Base-by-base conservation (phyloP, 805 yeast species). In the Saturnispora dispora region DNA sequence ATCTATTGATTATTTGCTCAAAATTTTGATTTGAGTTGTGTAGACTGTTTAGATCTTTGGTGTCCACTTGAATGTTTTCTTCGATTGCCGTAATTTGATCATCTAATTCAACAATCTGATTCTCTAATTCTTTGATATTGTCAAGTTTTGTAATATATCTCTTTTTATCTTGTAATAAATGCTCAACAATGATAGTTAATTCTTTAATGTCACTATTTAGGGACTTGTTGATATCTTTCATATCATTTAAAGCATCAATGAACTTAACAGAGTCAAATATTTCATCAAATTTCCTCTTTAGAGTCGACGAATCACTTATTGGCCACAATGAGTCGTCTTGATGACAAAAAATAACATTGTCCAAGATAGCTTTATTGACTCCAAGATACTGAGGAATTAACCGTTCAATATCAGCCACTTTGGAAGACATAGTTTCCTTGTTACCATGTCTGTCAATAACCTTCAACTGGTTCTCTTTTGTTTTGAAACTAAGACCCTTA, bases 261-360 rank as follows among this genome's bases (percentile, higher is more conserved):
- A 86, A 95, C 64, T 88, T 89, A 58, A 88, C 79, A 0, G 97
- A 96, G 67, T 93, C 97, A 61, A 93, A 93, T 8, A 93, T 91
- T 66, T 93, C 99, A 65, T 93, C 99, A 60, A 93, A 95, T 49
- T 91, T 77, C 68, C 90, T 90, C 68, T 93, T 95, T 63, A 93
- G 74, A 11, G 77, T 77, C 2, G 95, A 75, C 1, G 99, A 95
- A 66, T 93, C 99, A 58, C 90, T 79, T 46, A 93, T 72, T 1
- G 99, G 99, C 99, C 99, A 93, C 28, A 88, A 67, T 59, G 91
- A 83, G 54, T 93, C 99, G 61, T 93, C 99, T 65, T 93, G 99
- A 62, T 93, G 99, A 62, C 99, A 91, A 67, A 93, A 93, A 1
- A 91, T 83, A 41, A 93, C 99, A 63, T 88, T 88, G 57, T 91